Percentiles rank a stretch among this genome's conserved stretches.
Evolutionary conservation across 352 stramenopile species (phyloP).

Genomic region (Phytophthora idaei): DNA sequence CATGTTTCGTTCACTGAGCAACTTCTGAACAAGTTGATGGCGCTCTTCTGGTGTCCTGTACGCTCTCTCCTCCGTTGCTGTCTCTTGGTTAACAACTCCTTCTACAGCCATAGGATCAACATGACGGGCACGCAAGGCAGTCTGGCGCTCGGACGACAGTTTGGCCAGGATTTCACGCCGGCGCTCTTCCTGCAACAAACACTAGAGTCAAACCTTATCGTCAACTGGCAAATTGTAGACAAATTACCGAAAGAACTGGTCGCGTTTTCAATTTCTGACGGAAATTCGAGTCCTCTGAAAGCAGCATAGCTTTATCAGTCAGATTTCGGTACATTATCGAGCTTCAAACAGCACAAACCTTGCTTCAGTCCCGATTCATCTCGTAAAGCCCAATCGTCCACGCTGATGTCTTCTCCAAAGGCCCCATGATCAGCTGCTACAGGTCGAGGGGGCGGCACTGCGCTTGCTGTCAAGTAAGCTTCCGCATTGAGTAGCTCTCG

Average conservation of each 20-base stretch:
- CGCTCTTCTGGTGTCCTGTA: conserved; percentile 27
- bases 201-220: background rate
- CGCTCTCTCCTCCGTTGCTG: conserved; percentile 1
- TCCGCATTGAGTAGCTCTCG: conserved; percentile 69
- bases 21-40: conserved; percentile 32
- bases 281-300: conserved; percentile 29
- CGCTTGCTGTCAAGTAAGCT: conserved; percentile 52
- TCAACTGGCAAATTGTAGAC: background rate
- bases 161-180: conserved; percentile 71
- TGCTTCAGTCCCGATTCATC: conserved; percentile 4
- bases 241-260: conserved; percentile 45
- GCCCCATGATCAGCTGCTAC: background rate
- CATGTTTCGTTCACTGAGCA: conserved; percentile 20
- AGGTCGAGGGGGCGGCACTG: background rate
- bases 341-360: background rate
- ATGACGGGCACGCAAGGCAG: conserved; percentile 29
- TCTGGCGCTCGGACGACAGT: conserved; percentile 59
- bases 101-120: background rate
- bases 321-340: background rate
- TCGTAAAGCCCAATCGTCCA: too few species aligned
- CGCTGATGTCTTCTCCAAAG: background rate
- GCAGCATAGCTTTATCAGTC: background rate
- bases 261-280: conserved; percentile 37
- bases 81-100: background rate
- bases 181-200: conserved; percentile 53